Evolutionary conservation across 2,329 filamentous ascomycete species (phyloP), one percentile per base, ranked within the genome.

Genomic region (Curvularia eragrostidis): DNA sequence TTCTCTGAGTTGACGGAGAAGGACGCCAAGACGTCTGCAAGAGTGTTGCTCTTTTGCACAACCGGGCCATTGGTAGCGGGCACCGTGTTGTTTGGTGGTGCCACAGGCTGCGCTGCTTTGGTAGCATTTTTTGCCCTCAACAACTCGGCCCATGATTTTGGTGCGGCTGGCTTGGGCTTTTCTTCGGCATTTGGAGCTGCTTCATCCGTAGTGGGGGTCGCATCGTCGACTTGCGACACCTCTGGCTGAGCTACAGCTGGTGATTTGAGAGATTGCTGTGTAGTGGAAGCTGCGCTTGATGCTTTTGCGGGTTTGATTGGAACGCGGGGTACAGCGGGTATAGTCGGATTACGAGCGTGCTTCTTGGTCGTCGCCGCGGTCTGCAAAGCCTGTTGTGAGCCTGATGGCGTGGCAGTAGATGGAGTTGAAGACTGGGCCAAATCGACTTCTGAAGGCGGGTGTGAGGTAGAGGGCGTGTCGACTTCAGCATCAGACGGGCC

Each of bases 1-100:
- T 83, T 81, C 46, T 84, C 83, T 36, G 83, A 82, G 56, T 86
- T 84, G 23, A 93, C 87, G 52, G 85, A 85, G 75, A 93, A 95
- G 26, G 86, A 85, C 48, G 84, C 84, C 51, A 99, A 83, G 34
- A 91, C 91, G 66, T 97, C 91, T 3, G 87, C 89, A 50, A 96
- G 81, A 18, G 90, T 89, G 75, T 83, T 84, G 58, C 75, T 81
- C 73, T 87, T 85, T 12, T 80, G 74, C 13, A 80, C 76, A 10
- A 74, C 66, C 24, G 82, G 66, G 10, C 79, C 80, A 50, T 80
- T 81, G 12, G 67, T 39, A n/a, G 62, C 53, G 13, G 67, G 34
- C 12, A 64, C 56, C 39, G 64, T 57, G 9, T 71, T 71, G 44
- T 74, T 80, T 34, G 63, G 58, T 38, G 61, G 47, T 18, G 68